phyloP scores from a whole-genome alignment of 495 filamentous ascomycete genomes.

The Hypoxylon intermedium region DNA sequence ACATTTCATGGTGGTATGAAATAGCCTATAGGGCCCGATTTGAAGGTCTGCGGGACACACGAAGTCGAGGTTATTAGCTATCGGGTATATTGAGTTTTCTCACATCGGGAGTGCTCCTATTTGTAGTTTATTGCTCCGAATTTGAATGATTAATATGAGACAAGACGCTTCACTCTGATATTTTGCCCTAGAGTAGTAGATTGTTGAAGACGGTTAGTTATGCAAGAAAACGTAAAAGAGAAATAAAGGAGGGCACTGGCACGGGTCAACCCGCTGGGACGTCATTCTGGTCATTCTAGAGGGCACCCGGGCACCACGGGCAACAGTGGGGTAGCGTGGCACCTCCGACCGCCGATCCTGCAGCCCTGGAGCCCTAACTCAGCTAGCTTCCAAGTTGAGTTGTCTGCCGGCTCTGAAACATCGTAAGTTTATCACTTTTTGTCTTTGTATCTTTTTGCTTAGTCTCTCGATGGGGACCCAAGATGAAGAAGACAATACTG shows the following conservation, averaged over 20 bases:
- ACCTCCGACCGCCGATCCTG: constrained; percentile 17
- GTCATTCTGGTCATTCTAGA: constrained; percentile 35
- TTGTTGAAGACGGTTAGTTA: too few species aligned
- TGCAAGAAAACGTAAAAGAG: background rate
- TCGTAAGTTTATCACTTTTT: too few species aligned
- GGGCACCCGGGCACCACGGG: constrained; percentile 12
- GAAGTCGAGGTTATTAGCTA: constrained; percentile 17
- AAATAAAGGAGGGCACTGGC: background rate
- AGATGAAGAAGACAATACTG: constrained; percentile 87
- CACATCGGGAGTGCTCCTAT: too few species aligned
- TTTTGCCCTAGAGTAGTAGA: too few species aligned
- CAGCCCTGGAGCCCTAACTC: constrained; percentile 17
- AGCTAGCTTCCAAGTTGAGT: background rate
- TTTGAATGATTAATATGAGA: too few species aligned
- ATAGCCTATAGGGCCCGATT: constrained; percentile 5
- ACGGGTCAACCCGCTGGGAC: constrained; percentile 11
- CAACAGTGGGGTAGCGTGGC: constrained; percentile 19
- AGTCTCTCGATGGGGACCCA: constrained; percentile 43
- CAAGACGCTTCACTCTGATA: too few species aligned
- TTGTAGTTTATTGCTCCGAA: too few species aligned
- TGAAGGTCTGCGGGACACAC: constrained; percentile 5
- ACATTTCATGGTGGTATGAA: constrained; percentile 11
- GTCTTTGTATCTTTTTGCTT: constrained; percentile 4
- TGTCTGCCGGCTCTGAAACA: too few species aligned
- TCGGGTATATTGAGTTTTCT: too few species aligned